phyloP scores from a whole-genome alignment of 2,329 filamentous ascomycete species.

The Calycina herbarum region DNA sequence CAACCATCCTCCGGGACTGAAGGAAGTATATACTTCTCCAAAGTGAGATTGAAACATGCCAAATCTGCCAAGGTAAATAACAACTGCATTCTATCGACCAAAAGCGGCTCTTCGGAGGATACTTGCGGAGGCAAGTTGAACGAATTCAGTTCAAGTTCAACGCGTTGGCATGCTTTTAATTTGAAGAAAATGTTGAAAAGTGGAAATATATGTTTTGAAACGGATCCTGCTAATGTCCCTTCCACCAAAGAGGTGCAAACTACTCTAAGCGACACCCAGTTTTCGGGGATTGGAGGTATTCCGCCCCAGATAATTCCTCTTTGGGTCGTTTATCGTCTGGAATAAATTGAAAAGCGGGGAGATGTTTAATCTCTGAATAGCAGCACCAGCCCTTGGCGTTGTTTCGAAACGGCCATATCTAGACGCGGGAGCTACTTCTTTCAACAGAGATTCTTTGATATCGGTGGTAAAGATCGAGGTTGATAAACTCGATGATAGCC shows the following conservation, averaged over 20 bases:
- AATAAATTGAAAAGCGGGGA: too few species aligned
- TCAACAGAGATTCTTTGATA: too few species aligned
- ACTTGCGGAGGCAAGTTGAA: not conserved
- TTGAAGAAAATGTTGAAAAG: not conserved
- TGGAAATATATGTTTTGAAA: not conserved
- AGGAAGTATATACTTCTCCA: not conserved
- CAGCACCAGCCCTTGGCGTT: too few species aligned
- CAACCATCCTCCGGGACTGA: not conserved
- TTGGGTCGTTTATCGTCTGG: too few species aligned
- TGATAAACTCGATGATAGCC: too few species aligned
- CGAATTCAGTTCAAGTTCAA: not conserved
- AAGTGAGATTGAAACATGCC: not conserved
- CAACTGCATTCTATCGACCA: not conserved
- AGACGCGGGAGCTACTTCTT: too few species aligned
- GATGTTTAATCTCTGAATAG: too few species aligned
- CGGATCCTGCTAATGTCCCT: not conserved
- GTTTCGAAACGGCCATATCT: too few species aligned
- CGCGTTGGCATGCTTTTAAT: not conserved
- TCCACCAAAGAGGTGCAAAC: not conserved
- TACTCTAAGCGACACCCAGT: constrained; percentile 1
- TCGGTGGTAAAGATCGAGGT: too few species aligned
- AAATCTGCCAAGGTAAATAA: not conserved
- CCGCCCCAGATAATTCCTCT: too few species aligned
- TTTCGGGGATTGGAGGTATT: too few species aligned
- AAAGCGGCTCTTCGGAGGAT: not conserved